Conservation (phyloP, 805 yeast species). For the Monosporozyma yasuniensis region DNA sequence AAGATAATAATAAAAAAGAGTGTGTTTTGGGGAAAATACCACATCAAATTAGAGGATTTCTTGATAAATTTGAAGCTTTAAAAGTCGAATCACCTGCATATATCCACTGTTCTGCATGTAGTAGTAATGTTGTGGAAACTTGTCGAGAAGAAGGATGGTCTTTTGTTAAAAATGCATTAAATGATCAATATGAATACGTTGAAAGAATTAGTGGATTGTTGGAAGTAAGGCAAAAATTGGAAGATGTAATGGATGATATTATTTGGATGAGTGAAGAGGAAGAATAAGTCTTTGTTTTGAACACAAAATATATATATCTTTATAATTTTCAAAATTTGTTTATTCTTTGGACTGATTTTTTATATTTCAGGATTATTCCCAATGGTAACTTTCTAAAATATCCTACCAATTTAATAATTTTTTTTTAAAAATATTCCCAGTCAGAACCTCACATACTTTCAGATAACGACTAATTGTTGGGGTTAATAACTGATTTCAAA, state of each 20-base stretch:
- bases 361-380: neutral
- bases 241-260: conserved; percentile 22
- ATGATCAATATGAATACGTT: conserved; percentile 54
- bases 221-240: conserved; percentile 55
- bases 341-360: neutral
- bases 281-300: neutral
- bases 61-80: conserved; percentile 54
- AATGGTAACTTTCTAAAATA: neutral
- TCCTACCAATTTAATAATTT: no score
- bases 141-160: conserved; percentile 62
- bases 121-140: conserved; percentile 44
- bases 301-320: neutral
- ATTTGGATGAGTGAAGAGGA: conserved; percentile 21
- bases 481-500: no score
- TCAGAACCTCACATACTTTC: no score
- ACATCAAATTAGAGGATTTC: conserved; percentile 86
- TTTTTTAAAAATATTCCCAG: no score
- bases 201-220: conserved; percentile 76
- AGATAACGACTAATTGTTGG: no score
- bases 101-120: conserved; percentile 80
- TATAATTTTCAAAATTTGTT: neutral
- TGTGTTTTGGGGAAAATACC: conserved; percentile 63
- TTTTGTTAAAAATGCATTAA: conserved; percentile 64
- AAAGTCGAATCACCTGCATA: conserved; percentile 67
- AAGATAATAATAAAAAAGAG: conserved; percentile 8